Evolutionary conservation across 768 basidiomycete species (phyloP).

Genomic region (Leccinum aurantiacum): DNA sequence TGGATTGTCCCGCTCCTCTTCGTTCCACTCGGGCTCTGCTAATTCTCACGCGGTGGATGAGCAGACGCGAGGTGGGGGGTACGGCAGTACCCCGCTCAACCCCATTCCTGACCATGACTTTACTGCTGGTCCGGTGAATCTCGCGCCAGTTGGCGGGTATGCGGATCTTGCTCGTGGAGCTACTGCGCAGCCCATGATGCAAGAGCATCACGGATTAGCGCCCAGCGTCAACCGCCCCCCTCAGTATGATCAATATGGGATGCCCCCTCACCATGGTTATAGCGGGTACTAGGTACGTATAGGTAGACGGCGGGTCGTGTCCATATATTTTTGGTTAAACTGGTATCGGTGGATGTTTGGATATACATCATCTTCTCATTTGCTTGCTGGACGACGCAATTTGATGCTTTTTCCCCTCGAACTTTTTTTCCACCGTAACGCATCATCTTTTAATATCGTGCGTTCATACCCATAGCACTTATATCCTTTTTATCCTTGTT

Average conservation of each 20-base stretch:
- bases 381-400: conserved; percentile 37
- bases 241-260: conserved; percentile 52
- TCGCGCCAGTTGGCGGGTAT: conserved; percentile 76
- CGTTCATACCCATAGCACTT: conserved; percentile 26
- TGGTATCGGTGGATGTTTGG: conserved; percentile 2
- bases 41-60: conserved; percentile 36
- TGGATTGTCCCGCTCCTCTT: conserved; percentile 58
- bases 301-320: not conserved
- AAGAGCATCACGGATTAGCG: conserved; percentile 36
- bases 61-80: conserved; percentile 32
- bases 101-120: conserved; percentile 75
- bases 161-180: conserved; percentile 78
- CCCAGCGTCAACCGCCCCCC: conserved; percentile 46
- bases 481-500: not conserved
- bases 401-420: not conserved
- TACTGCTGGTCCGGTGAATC: conserved; percentile 55
- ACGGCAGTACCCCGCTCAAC: conserved; percentile 33
- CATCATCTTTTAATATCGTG: conserved; percentile 2
- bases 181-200: conserved; percentile 61
- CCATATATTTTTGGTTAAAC: not conserved
- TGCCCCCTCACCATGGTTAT: conserved; percentile 59
- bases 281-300: conserved; percentile 20
- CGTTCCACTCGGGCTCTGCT: conserved; percentile 58
- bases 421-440: conserved; percentile 3
- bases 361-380: conserved; percentile 5